Base-by-base conservation (phyloP, 208 protist genomes). In the Histomonas meleagridis region DNA sequence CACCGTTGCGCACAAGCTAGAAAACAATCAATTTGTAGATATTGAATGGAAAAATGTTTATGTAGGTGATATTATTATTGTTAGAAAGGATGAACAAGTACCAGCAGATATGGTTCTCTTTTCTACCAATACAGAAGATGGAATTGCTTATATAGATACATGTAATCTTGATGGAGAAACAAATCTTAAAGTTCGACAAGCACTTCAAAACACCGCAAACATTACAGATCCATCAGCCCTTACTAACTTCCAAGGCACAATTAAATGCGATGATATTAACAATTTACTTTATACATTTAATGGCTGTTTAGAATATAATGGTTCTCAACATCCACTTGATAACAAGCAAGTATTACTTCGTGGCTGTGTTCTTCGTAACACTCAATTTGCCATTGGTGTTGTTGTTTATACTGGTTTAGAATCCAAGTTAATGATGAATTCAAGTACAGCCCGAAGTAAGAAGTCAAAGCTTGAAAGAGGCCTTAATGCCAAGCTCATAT, bases 381-480 rank as follows among this genome's bases (percentile, higher is more conserved):
- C 94, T 28, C n/a, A 91, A 21, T 95, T 91, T 90, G 90, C 79
- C 5, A 57, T 94, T 40, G 94, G 93, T 32, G 55, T 94, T 51
- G 94, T 95, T 46, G 76, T 95, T 26, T 95, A 94, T 91, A 94
- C 95, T 46, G 95, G 95, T 2, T 62, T 93, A 40, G 95, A 96
- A 53, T 94, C 93, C 53, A 96, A 96, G 91, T 92, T 95, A 38
- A 92, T 95, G 90, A 92, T 93, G 69, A 95, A 95, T 91, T 97
- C 97, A 93, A 96, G 97, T 94, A 93, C 96, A 90, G 62, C 79
- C 16, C 28, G 72, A 14, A 78, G 90, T 40, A 93, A 93, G 62
- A 21, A 55, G 0, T 86, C 76, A 23, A 38, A 12, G 16, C 26
- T 86, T 2, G 76, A 86, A 48, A 12, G 76, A 14, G 46, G 76